Evolutionary conservation across 345 rosid species (phyloP), one percentile per base, ranked within the genome.

Genomic region (Salix dunnii): DNA sequence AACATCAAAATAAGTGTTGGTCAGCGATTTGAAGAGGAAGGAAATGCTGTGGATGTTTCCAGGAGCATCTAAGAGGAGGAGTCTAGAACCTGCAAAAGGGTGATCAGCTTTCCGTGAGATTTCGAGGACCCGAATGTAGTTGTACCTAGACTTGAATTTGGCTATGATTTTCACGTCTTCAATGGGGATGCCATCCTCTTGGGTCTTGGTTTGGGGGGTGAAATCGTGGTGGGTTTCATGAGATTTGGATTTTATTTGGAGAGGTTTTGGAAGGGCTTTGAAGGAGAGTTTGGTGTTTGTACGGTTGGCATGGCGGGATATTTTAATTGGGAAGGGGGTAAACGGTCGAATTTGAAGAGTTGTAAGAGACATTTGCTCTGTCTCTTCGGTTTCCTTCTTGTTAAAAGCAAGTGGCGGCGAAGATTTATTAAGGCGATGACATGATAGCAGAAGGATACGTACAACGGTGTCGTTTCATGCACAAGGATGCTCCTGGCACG

Each of bases 41-140:
- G 92, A 91, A 67, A 93, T 86, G 85, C 96, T 90, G 86, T 93
- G 99, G 79, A 93, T 93, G 89, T 93, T 96, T 38, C 98, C 96
- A 7, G 96, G 97, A 67, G 83, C 80, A 81, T 93, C 96, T 18
- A 93, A 88, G 76, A 93, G 96, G 87, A 93, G 96, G 74, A 93
- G 90, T 28, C 92, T 76, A 9, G 90, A 85, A 20, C 92, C 90
- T 4, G 90, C 89, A 43, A 93, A 89, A 28, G 98, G 93, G 79
- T 93, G 97, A 80, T 90, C 86, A 68, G 87, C 77, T 48, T 80
- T 85, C 53, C 96, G 76, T 9, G 92, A 90, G 70, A 93, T 90
- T 84, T 95, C 89, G 0, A 93, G 81, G 30, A 93, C 98, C 27
- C 97, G 88, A 40, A 95, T 93, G 84, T 90, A 90, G 76, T 93